Evolutionary conservation across 306 rosid species (phyloP).

Genomic region (Mimosa pudica): DNA sequence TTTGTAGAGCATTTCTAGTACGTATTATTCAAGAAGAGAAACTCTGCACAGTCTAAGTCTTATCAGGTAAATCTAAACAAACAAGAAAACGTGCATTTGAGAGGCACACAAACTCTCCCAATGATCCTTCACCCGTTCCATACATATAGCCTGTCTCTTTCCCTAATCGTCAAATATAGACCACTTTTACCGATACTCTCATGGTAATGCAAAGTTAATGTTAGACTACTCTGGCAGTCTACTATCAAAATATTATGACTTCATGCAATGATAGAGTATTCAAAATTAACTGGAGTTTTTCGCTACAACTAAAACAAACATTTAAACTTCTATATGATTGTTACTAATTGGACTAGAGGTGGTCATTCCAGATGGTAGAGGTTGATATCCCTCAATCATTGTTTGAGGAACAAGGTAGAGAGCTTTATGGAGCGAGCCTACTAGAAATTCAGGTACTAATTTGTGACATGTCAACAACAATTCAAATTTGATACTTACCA

Average conservation of each 20-base stretch:
- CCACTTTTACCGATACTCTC: no score
- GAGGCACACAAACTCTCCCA: no score
- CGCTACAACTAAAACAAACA: neutral
- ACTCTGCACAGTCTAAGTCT: no score
- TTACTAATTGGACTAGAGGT: neutral
- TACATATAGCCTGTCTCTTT: no score
- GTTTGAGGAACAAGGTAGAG: slow-evolving; percentile 96
- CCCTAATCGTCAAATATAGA: no score
- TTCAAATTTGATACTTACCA: slow-evolving; percentile 9
- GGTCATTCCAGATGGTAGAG: slow-evolving; percentile 68
- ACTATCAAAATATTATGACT: neutral
- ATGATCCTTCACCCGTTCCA: no score
- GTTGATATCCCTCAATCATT: slow-evolving; percentile 83
- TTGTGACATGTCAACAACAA: slow-evolving; percentile 13
- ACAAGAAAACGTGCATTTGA: no score
- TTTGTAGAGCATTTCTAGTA: neutral
- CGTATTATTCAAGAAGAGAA: neutral
- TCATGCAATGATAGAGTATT: neutral
- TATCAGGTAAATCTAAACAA: no score
- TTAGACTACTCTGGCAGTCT: neutral
- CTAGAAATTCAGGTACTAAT: slow-evolving; percentile 78
- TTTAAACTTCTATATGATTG: neutral
- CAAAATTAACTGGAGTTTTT: neutral
- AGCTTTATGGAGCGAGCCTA: slow-evolving; percentile 88
- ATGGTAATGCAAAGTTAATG: neutral